Evolutionary conservation across 73 alveolate species (phyloP).

Genomic region (Tetrahymena elliotti): DNA sequence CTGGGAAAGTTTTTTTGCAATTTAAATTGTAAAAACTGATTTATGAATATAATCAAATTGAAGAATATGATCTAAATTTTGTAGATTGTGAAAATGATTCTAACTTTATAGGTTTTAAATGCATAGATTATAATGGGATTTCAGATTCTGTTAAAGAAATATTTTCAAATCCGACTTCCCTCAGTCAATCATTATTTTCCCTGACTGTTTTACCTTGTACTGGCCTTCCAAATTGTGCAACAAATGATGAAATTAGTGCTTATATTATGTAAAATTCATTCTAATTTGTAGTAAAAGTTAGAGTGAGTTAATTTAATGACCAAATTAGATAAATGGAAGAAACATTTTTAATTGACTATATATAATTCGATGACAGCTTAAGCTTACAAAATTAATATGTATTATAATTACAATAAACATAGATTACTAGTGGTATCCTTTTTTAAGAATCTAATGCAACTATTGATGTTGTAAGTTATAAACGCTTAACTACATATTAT

Average conservation of each 20-base stretch:
- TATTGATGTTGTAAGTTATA: neutral
- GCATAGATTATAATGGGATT: neutral
- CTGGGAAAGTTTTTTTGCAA: neutral
- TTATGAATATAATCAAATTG: neutral
- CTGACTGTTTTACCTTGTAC: neutral
- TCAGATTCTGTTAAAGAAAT: neutral
- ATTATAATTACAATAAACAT: neutral
- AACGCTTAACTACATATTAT: neutral
- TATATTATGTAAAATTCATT: neutral
- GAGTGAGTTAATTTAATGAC: neutral
- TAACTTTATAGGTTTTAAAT: neutral
- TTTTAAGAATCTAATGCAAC: neutral
- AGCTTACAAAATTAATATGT: neutral
- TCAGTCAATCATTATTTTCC: neutral
- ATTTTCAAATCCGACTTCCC: neutral
- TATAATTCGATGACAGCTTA: neutral
- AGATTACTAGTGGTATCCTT: neutral
- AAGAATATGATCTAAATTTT: too few relatives aligned
- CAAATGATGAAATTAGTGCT: neutral
- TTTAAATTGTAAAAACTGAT: neutral
- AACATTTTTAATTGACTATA: neutral
- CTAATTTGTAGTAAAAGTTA: neutral
- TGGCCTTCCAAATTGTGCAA: neutral
- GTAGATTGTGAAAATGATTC: too few relatives aligned
- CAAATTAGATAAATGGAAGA: neutral